These are phyloP conservation scores for Leptoxyphium fumago DNA, from an alignment of 2,329 filamentous ascomycete species.

Conservation along the genomic window DNA sequence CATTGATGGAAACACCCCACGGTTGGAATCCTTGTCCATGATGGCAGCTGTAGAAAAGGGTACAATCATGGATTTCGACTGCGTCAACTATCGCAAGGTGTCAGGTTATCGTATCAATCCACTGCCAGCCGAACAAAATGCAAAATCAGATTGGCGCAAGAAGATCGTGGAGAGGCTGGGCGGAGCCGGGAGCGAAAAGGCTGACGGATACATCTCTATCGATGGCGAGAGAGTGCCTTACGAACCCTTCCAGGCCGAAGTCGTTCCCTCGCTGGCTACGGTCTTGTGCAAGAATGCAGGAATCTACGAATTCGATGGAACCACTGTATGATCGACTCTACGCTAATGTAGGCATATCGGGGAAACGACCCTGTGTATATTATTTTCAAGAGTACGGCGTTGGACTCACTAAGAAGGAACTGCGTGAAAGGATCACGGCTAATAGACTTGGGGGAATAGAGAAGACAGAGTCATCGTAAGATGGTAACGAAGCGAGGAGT, in stretches of 20 bases:
- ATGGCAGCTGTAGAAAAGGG: conserved; percentile 58
- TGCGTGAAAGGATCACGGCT: no score
- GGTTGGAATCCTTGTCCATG: conserved; percentile 50
- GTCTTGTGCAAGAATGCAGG: conserved; percentile 64
- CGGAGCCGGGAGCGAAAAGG: conserved; percentile 32
- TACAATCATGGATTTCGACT: conserved; percentile 63
- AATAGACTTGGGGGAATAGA: no score
- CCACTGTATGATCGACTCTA: neutral
- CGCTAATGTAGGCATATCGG: no score
- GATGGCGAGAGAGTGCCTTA: conserved; percentile 84
- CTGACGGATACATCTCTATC: conserved; percentile 75
- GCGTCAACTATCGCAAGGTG: conserved; percentile 72
- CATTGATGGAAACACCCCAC: conserved; percentile 60
- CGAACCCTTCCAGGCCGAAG: conserved; percentile 78
- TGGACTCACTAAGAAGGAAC: no score
- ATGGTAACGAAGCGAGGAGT: no score
- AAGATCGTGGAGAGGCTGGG: conserved; percentile 14
- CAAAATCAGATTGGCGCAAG: conserved; percentile 6
- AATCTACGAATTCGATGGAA: conserved; percentile 47
- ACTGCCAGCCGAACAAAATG: conserved; percentile 1
- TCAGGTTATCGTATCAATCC: conserved; percentile 77
- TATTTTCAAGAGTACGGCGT: no score
- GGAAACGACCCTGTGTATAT: no score
- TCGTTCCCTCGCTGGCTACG: conserved; percentile 68
- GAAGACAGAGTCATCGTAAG: no score